These are phyloP conservation scores for Lactarius hatsudake DNA, from an alignment of 768 basidiomycete genomes.

Conservation along the genomic window DNA sequence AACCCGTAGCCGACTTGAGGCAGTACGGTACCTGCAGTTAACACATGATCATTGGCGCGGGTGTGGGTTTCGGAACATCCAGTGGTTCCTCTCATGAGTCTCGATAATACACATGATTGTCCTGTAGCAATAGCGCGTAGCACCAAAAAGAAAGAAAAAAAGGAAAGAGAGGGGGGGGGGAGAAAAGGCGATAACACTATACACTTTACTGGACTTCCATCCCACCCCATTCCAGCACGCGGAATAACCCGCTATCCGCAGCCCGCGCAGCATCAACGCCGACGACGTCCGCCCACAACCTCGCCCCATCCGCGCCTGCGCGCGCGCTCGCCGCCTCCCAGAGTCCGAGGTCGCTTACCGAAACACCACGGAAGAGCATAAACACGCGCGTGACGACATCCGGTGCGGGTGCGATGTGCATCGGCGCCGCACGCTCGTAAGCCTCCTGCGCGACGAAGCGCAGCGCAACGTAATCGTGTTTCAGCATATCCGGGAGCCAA, in stretches of 20 bases:
- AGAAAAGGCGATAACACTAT: background rate
- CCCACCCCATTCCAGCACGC: constrained; percentile 49
- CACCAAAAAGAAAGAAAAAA: background rate
- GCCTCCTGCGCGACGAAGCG: constrained; percentile 45
- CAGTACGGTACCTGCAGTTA: background rate
- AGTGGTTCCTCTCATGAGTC: too few species aligned
- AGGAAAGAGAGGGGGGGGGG: background rate
- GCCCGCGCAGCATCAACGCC: constrained; percentile 35
- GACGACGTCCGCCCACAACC: constrained; percentile 37
- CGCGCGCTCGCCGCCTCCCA: constrained; percentile 34
- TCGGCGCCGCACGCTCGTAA: constrained; percentile 36
- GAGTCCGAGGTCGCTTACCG: constrained; percentile 23
- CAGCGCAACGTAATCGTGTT: constrained; percentile 42
- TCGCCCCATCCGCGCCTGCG: constrained; percentile 28
- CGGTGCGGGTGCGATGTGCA: constrained; percentile 35
- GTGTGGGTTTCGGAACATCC: too few species aligned
- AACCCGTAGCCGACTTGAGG: too few species aligned
- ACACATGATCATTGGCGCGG: background rate
- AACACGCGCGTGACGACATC: constrained; percentile 47
- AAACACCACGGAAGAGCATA: constrained; percentile 46
- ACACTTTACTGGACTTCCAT: constrained; percentile 8
- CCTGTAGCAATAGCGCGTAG: background rate
- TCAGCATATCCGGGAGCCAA: constrained; percentile 45
- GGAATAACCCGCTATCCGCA: constrained; percentile 34
- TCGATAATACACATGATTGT: background rate